phyloP scores from a whole-genome alignment of 2,329 filamentous ascomycete genomes.

The Trichoderma semiorbis region DNA sequence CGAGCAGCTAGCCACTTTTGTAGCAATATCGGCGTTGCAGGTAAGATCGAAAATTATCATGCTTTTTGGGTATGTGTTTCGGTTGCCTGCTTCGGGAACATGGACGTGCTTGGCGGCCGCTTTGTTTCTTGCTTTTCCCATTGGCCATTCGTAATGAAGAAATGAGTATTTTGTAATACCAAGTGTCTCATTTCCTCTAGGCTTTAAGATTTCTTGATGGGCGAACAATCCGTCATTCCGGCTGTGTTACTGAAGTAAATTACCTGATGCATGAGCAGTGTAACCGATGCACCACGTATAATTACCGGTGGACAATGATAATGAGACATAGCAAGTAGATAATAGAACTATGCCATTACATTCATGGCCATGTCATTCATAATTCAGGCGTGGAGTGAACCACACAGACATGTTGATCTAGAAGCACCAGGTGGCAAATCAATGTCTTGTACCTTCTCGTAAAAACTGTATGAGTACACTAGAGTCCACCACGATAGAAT shows the following conservation, averaged over 20 bases:
- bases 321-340: not conserved
- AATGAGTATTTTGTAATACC: not conserved
- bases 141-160: not conserved
- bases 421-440: not conserved
- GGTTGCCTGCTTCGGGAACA: not conserved
- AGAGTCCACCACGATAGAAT: slow-evolving; percentile 17
- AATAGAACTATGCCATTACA: not conserved
- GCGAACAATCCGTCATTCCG: not conserved
- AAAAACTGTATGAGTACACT: not conserved
- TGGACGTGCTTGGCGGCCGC: not conserved
- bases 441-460: not conserved
- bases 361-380: not conserved
- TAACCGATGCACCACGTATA: not conserved
- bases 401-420: not conserved
- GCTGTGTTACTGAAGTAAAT: not conserved
- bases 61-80: not conserved
- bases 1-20: not conserved
- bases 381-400: not conserved
- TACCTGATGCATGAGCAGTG: not conserved
- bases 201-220: not conserved
- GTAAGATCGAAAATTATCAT: not conserved
- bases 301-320: not conserved
- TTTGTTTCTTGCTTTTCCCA: not conserved
- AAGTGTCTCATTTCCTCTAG: not conserved
- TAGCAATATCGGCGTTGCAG: not conserved